These are phyloP conservation scores for Fonsecaea pedrosoi DNA, from an alignment of 2,329 filamentous ascomycete species.

Conservation along the genomic window DNA sequence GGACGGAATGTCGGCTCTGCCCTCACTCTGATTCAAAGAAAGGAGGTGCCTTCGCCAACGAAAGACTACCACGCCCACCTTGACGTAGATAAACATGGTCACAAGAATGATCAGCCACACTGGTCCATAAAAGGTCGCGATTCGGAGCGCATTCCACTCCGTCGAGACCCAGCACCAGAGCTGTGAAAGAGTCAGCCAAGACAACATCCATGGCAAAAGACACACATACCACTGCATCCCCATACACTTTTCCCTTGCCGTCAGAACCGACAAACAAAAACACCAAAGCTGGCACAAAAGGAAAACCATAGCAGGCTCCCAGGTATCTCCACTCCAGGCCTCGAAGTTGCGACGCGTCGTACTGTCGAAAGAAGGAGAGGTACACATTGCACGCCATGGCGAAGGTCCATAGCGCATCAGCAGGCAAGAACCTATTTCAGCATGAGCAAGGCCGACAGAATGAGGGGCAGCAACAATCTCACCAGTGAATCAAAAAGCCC, in stretches of 20 bases:
- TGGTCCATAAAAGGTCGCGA: conserved; percentile 72
- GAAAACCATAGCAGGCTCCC: conserved; percentile 73
- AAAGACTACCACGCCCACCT: conserved; percentile 49
- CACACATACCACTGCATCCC: conserved; percentile 66
- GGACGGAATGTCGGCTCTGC: neutral
- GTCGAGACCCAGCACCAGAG: conserved; percentile 81
- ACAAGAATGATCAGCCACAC: conserved; percentile 52
- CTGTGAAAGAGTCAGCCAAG: conserved; percentile 41
- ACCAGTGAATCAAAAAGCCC: conserved; percentile 83
- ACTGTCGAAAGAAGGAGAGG: conserved; percentile 78
- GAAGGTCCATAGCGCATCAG: conserved; percentile 77
- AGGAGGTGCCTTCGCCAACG: conserved; percentile 67
- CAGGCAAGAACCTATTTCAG: conserved; percentile 72
- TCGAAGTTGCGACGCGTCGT: conserved; percentile 68
- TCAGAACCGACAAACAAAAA: conserved; percentile 69
- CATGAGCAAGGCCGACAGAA: neutral
- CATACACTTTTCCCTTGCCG: conserved; percentile 69
- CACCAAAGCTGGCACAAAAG: conserved; percentile 70
- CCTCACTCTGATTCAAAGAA: conserved; percentile 21
- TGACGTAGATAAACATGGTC: conserved; percentile 51
- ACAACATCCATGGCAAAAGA: neutral
- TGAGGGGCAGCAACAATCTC: conserved; percentile 43
- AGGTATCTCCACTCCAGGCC: conserved; percentile 75
- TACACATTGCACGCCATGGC: conserved; percentile 87
- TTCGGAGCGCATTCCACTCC: conserved; percentile 73